Conservation (phyloP, 2,329 filamentous ascomycete species). For the Ophiocordyceps polyrhachis-furcata region DNA sequence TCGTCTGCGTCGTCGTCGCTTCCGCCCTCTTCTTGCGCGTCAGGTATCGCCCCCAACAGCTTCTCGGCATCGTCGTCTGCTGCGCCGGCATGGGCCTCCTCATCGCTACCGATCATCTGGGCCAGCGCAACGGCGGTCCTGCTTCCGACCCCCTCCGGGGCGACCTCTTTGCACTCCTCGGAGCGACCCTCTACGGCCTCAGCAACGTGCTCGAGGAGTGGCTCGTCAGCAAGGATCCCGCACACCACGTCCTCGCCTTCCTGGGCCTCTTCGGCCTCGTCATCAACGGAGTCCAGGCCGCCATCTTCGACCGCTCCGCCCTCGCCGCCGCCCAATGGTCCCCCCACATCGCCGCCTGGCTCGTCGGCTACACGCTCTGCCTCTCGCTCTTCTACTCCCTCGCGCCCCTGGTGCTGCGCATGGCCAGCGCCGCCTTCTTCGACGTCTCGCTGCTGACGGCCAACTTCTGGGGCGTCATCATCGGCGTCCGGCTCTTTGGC, state of each 20-base stretch:
- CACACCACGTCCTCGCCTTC: conserved; percentile 89
- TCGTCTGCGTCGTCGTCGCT: conserved; percentile 73
- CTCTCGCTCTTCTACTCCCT: conserved; percentile 74
- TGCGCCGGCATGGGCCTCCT: conserved; percentile 81
- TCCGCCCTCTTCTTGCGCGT: conserved; percentile 72
- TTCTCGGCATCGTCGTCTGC: conserved; percentile 73
- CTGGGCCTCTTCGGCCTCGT: conserved; percentile 72
- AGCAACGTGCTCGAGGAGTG: conserved; percentile 90
- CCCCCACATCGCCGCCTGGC: conserved; percentile 48
- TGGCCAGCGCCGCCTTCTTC: conserved; percentile 85
- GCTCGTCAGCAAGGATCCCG: conserved; percentile 66
- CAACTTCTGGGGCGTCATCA: conserved; percentile 94
- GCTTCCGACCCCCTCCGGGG: conserved; percentile 65
- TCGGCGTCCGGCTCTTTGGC: conserved; percentile 74
- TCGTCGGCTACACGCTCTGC: conserved; percentile 76
- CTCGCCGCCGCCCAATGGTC: conserved; percentile 5
- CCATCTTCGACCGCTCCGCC: conserved; percentile 63
- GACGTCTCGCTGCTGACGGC: conserved; percentile 87
- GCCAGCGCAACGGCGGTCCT: conserved; percentile 49
- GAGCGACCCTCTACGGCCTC: conserved; percentile 79
- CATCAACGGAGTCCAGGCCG: conserved; percentile 82
- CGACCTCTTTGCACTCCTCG: conserved; percentile 77
- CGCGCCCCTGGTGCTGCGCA: conserved; percentile 72
- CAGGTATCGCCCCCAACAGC: conserved; percentile 75
- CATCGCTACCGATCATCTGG: conserved; percentile 74